These are phyloP conservation scores for Liriodendron chinense DNA, from an alignment of 164 flowering plant species.

Conservation along the genomic window DNA sequence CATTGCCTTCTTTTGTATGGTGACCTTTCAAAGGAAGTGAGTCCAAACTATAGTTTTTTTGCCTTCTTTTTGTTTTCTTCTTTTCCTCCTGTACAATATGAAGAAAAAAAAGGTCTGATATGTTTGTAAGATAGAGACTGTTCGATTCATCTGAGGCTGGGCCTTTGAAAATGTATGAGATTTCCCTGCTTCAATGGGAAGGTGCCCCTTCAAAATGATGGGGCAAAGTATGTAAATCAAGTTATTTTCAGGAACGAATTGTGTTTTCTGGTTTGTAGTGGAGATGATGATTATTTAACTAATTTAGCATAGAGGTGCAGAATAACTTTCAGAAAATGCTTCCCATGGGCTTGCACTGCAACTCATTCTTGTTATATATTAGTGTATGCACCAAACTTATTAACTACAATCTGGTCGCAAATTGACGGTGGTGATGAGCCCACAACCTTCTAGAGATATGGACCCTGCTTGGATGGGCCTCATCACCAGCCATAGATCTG, in stretches of 20 bases:
- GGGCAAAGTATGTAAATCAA: background rate
- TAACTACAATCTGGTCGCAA: no score
- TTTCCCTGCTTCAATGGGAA: background rate
- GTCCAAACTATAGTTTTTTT: slow-evolving; percentile 11
- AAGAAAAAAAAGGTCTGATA: background rate
- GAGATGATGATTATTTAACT: no score
- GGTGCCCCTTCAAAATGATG: background rate
- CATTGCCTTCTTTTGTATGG: slow-evolving; percentile 65
- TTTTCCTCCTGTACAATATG: background rate
- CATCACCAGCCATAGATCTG: no score
- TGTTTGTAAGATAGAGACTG: slow-evolving; percentile 2
- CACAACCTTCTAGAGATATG: no score
- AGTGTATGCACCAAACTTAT: no score
- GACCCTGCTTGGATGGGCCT: no score
- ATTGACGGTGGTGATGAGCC: no score
- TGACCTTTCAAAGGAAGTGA: slow-evolving; percentile 68
- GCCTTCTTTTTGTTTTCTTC: background rate
- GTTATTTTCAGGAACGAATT: background rate
- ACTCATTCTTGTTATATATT: no score
- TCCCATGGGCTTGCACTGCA: no score
- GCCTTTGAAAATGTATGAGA: background rate
- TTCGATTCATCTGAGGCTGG: background rate
- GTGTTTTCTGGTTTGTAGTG: no score
- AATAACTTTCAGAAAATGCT: no score
- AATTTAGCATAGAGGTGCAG: no score